Evolutionary conservation across 2,329 filamentous ascomycete species (phyloP).

Genomic region (Thermothelomyces thermophilus): DNA sequence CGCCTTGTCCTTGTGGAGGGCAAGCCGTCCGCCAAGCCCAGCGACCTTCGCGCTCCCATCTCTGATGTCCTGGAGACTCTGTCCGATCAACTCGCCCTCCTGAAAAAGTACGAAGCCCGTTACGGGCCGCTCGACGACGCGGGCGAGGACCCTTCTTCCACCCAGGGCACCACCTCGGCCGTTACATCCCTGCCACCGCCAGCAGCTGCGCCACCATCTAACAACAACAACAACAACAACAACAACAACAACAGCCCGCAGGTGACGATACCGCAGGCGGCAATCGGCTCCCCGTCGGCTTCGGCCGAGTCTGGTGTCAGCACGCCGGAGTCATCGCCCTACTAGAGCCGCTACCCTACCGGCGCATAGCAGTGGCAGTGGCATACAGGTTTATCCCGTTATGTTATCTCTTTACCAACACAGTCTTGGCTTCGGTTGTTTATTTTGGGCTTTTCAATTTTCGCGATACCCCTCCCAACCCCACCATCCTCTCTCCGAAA

Average conservation of each 20-base stretch:
- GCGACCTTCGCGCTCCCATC: slow-evolving; percentile 74
- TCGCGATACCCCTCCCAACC: too few species aligned
- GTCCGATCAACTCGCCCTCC: slow-evolving; percentile 54
- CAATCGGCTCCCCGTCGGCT: background rate
- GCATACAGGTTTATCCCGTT: too few species aligned
- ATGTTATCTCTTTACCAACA: too few species aligned
- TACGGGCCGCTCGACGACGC: slow-evolving; percentile 34
- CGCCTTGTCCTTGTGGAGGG: slow-evolving; percentile 68
- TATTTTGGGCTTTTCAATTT: too few species aligned
- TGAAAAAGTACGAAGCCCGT: slow-evolving; percentile 52
- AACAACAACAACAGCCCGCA: background rate
- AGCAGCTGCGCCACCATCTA: background rate
- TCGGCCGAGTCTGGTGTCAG: background rate
- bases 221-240: background rate
- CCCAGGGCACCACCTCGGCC: background rate
- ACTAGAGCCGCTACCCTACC: background rate
- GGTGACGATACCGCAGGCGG: background rate
- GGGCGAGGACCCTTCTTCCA: background rate
- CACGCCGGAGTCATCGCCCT: slow-evolving; percentile 3
- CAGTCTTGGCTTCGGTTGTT: too few species aligned
- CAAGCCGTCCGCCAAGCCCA: slow-evolving; percentile 51
- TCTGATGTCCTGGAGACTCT: slow-evolving; percentile 59
- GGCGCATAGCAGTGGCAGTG: too few species aligned
- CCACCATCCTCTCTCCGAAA: too few species aligned
- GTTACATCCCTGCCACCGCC: background rate